Conservation (phyloP, 306 rosid genomes). For the Herpetospermum pedunculosum region DNA sequence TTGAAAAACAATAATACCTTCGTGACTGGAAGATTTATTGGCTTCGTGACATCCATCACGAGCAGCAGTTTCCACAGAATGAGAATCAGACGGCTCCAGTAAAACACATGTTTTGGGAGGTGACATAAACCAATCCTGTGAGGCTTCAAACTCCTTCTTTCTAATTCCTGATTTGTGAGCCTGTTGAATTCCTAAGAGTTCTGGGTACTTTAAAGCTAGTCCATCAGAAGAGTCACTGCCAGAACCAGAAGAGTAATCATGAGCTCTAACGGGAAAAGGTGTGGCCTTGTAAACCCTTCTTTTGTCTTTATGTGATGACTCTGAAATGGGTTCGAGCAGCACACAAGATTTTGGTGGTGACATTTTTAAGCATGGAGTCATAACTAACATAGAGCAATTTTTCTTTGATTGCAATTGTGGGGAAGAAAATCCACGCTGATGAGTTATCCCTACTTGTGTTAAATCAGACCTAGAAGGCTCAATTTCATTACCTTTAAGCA, state of each 20-base stretch:
- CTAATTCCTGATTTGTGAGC: slow-evolving; percentile 27
- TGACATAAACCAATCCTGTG: slow-evolving; percentile 69
- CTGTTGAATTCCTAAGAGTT: slow-evolving; percentile 41
- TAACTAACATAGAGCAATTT: slow-evolving; percentile 37
- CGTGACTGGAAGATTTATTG: slow-evolving; percentile 13
- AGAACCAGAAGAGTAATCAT: slow-evolving; percentile 32
- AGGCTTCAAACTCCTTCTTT: slow-evolving; percentile 43
- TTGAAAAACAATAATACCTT: slow-evolving; percentile 29
- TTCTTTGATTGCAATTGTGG: slow-evolving; percentile 20
- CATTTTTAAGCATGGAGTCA: slow-evolving; percentile 70
- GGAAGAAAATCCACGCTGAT: slow-evolving; percentile 24
- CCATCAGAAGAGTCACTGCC: slow-evolving; percentile 26
- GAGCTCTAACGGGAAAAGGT: slow-evolving; percentile 64
- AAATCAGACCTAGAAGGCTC: slow-evolving; percentile 28
- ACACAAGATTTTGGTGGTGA: slow-evolving; percentile 88
- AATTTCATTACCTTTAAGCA: slow-evolving; percentile 17
- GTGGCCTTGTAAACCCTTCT: slow-evolving; percentile 39
- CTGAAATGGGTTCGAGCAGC: slow-evolving; percentile 73
- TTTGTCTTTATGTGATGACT: slow-evolving; percentile 25
- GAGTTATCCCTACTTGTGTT: slow-evolving; percentile 19
- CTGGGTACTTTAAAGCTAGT: slow-evolving; percentile 54
- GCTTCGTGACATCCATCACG: slow-evolving; percentile 20
- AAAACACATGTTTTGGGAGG: slow-evolving; percentile 89
- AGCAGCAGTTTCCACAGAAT: slow-evolving; percentile 24
- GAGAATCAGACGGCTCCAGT: slow-evolving; percentile 55